phyloP scores from a whole-genome alignment of 2,329 filamentous ascomycete genomes.

The Hansfordia pulvinata region DNA sequence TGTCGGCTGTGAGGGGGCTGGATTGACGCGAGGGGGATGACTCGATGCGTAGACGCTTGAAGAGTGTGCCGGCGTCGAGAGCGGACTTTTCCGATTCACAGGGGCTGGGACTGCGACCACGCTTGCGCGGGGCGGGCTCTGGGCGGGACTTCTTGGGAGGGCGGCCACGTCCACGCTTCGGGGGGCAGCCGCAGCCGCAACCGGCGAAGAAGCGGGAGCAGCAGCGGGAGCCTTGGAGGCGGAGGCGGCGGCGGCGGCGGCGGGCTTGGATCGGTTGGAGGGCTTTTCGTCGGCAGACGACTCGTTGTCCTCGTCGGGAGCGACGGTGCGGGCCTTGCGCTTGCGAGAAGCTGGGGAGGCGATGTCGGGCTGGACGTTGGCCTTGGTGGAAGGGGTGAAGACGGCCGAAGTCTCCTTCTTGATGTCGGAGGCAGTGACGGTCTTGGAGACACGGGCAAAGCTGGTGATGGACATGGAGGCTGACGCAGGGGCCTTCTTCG shows the following conservation, averaged over 20 bases:
- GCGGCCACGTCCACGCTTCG: constrained; percentile 14
- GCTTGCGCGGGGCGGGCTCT: constrained; percentile 13
- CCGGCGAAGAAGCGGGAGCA: no score
- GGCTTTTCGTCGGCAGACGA: constrained; percentile 15
- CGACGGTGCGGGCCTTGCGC: constrained; percentile 16
- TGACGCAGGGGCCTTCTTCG: constrained; percentile 8
- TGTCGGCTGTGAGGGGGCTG: constrained; percentile 21
- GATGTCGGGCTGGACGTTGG: constrained; percentile 20
- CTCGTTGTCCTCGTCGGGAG: constrained; percentile 17
- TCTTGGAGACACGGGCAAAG: constrained; percentile 35
- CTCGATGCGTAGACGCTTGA: constrained; percentile 26
- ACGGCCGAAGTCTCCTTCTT: constrained; percentile 20
- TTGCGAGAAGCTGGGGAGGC: constrained; percentile 20
- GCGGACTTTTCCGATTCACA: constrained; percentile 18
- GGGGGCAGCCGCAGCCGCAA: no score
- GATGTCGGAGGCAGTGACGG: constrained; percentile 13
- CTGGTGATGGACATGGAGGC: constrained; percentile 23
- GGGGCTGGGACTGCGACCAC: constrained; percentile 15
- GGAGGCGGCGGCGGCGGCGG: neutral
- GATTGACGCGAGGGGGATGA: constrained; percentile 19
- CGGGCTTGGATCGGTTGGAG: constrained; percentile 5
- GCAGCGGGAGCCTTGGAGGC: no score
- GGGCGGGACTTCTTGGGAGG: constrained; percentile 13
- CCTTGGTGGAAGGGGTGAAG: constrained; percentile 18
- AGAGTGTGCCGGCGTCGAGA: constrained; percentile 19